A percentile compares a stretch with the other conserved stretches of the same genome.
These are phyloP conservation scores for Stagonosporopsis vannaccii DNA, from an alignment of 2,329 filamentous ascomycete species.

Conservation along the genomic window DNA sequence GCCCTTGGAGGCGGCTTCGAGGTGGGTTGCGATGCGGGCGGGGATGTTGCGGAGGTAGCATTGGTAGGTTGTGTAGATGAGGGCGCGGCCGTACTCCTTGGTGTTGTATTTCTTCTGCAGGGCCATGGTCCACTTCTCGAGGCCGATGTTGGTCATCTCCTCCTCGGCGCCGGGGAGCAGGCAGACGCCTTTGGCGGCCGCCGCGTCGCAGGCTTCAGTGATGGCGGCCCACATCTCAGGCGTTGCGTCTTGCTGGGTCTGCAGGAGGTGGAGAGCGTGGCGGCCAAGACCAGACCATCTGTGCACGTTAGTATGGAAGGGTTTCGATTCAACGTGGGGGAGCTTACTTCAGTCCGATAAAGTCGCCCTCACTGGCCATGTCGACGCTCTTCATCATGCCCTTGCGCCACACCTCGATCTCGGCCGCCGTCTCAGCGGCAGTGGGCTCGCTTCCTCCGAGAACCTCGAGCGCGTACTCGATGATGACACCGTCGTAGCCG, in stretches of 20 bases:
- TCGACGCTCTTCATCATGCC: constrained; percentile 78
- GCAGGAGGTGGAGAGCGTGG: constrained; percentile 72
- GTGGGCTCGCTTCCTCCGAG: constrained; percentile 68
- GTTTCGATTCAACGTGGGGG: background rate
- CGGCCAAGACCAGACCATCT: constrained; percentile 83
- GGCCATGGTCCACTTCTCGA: constrained; percentile 80
- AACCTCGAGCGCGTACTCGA: constrained; percentile 84
- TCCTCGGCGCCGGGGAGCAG: constrained; percentile 90
- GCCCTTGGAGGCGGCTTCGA: constrained; percentile 55
- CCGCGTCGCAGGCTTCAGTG: constrained; percentile 76
- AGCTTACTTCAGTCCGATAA: constrained; percentile 61
- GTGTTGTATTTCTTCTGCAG: constrained; percentile 80
- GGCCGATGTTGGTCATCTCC: constrained; percentile 76
- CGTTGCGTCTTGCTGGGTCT: constrained; percentile 68
- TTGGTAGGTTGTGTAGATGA: constrained; percentile 74
- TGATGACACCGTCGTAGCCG: constrained; percentile 83
- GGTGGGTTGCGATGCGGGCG: constrained; percentile 53
- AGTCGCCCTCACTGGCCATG: constrained; percentile 60
- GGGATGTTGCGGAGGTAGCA: constrained; percentile 62
- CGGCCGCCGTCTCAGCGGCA: constrained; percentile 61
- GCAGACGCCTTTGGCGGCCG: constrained; percentile 71
- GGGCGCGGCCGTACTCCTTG: constrained; percentile 60
- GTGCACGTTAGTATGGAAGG: constrained; percentile 22
- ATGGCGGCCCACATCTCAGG: constrained; percentile 73
- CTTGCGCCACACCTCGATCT: constrained; percentile 74